Percentiles rank a stretch among this genome's conserved stretches.
Conservation (phyloP, 768 basidiomycete species). For the Trametes elegans region DNA sequence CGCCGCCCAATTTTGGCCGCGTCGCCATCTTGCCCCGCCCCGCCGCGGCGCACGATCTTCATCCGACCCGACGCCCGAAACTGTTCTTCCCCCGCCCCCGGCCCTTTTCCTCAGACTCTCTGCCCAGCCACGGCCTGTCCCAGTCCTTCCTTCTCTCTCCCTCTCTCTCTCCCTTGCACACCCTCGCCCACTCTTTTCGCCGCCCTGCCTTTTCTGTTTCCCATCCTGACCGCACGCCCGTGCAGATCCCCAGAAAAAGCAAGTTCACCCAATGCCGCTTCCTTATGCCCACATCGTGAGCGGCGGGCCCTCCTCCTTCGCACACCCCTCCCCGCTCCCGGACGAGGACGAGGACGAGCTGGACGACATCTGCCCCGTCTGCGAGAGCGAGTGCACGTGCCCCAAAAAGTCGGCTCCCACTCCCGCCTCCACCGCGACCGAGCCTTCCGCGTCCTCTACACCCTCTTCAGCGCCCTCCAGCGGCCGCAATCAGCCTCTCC, state of each 20-base stretch:
- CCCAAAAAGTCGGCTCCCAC: slow-evolving; percentile 41
- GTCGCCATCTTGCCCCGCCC: slow-evolving; percentile 6
- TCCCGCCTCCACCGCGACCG: slow-evolving; percentile 23
- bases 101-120: slow-evolving; percentile 11
- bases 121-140: slow-evolving; percentile 2
- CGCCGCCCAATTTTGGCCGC: neutral
- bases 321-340: slow-evolving; percentile 9
- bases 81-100: slow-evolving; percentile 11
- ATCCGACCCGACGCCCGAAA: slow-evolving; percentile 8
- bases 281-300: slow-evolving; percentile 67
- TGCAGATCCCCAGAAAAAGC: slow-evolving; percentile 43
- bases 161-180: neutral
- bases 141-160: neutral
- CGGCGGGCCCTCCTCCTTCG: slow-evolving; percentile 31
- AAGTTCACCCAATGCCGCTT: slow-evolving; percentile 64
- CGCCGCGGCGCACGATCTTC: slow-evolving; percentile 10
- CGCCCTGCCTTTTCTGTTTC: slow-evolving; percentile 1
- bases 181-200: neutral
- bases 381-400: slow-evolving; percentile 89
- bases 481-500: slow-evolving; percentile 24
- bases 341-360: slow-evolving; percentile 66
- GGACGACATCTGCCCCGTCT: slow-evolving; percentile 86
- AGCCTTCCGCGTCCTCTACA: slow-evolving; percentile 33
- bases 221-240: slow-evolving; percentile 13
- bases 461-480: slow-evolving; percentile 33